A percentile compares a stretch with the other conserved stretches of the same genome.
Conservation (phyloP, 208 protist species). For the Phytomonas sp. region DNA sequence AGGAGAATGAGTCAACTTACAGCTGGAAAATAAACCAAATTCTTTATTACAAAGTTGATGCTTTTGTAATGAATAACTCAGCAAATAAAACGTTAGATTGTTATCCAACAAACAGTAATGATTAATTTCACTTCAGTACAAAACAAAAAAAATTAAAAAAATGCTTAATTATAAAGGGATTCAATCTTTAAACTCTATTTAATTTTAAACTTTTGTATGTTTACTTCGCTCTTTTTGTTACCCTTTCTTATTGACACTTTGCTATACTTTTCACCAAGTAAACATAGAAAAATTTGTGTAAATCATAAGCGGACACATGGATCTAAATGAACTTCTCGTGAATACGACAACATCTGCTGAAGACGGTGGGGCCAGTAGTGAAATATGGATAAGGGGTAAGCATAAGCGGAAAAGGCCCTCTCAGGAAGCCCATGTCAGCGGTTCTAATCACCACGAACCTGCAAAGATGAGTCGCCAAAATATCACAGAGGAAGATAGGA, state of each 20-base stretch:
- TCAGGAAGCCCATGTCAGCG: background rate
- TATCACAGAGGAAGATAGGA: background rate
- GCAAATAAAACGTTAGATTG: background rate
- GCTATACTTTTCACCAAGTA: background rate
- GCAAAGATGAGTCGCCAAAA: background rate
- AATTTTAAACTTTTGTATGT: background rate
- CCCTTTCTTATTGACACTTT: constrained; percentile 8
- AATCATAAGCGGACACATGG: constrained; percentile 14
- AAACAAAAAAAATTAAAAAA: background rate
- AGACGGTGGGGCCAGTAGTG: constrained; percentile 12
- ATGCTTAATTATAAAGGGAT: background rate
- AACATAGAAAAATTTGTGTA: constrained; percentile 2
- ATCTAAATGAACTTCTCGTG: constrained; percentile 46
- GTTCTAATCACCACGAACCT: background rate
- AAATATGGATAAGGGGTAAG: constrained; percentile 14
- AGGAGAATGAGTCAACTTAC: background rate
- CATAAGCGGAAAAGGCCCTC: constrained; percentile 1
- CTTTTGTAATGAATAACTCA: background rate
- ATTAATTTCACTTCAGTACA: background rate
- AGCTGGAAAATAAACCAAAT: background rate
- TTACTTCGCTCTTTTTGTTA: background rate
- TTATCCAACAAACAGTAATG: background rate
- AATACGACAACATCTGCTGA: constrained; percentile 40
- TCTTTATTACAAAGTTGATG: background rate
- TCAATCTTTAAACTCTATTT: constrained; percentile 10